Conservation (phyloP, 1,139 yeast species). For the Arxiozyma slooffiae region DNA sequence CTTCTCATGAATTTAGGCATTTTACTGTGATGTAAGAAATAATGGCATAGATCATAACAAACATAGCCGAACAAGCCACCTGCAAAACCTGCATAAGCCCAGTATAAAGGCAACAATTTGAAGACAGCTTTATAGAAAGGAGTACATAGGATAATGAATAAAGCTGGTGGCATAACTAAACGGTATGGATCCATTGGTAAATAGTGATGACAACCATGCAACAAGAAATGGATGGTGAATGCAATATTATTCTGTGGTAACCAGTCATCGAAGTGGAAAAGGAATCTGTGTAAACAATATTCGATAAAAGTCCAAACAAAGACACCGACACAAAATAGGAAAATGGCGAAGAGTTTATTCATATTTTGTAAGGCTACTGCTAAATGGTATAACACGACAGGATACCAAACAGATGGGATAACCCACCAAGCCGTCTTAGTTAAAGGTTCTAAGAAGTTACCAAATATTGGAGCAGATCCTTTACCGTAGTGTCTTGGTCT, state of each 20-base stretch:
- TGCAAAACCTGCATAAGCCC: slow-evolving; percentile 67
- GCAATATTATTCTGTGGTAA: slow-evolving; percentile 73
- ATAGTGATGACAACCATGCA: slow-evolving; percentile 95
- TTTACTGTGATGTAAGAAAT: slow-evolving; percentile 75
- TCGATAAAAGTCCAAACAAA: slow-evolving; percentile 89
- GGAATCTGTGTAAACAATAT: slow-evolving; percentile 75
- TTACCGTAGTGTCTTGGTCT: slow-evolving; percentile 89
- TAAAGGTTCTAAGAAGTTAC: slow-evolving; percentile 63
- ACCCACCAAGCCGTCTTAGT: slow-evolving; percentile 70
- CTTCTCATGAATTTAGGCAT: slow-evolving; percentile 69
- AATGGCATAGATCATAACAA: slow-evolving; percentile 82
- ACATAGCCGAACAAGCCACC: slow-evolving; percentile 95
- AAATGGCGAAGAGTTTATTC: slow-evolving; percentile 29
- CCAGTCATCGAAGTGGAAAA: slow-evolving; percentile 82
- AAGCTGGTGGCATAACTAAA: slow-evolving; percentile 91
- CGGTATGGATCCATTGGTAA: slow-evolving; percentile 93
- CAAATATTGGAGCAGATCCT: slow-evolving; percentile 85
- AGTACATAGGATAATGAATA: slow-evolving; percentile 47
- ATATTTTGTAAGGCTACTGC: slow-evolving; percentile 34
- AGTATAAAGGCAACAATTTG: slow-evolving; percentile 44
- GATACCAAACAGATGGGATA: slow-evolving; percentile 83
- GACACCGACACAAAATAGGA: slow-evolving; percentile 52
- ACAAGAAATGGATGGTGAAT: slow-evolving; percentile 72
- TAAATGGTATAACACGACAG: slow-evolving; percentile 53
- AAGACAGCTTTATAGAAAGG: slow-evolving; percentile 59